Evolutionary conservation across 2,329 filamentous ascomycete genomes (phyloP), one percentile per base, ranked within the genome.

Genomic region (Colletotrichum camelliae): DNA sequence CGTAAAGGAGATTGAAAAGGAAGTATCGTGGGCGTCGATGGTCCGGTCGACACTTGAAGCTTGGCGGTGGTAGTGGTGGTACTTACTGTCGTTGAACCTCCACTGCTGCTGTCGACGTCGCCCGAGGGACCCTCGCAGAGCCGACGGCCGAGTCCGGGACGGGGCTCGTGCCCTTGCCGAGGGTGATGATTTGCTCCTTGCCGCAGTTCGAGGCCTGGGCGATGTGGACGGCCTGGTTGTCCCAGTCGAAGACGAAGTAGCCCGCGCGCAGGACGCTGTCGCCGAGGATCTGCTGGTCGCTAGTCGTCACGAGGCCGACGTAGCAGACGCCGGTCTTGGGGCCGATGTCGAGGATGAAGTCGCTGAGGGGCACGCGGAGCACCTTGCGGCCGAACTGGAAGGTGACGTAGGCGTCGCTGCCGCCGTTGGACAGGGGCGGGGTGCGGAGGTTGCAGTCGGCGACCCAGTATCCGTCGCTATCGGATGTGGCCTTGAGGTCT

Each of bases 331-430:
- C 79, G 62, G 83, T 78, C 15, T 24, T 13, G 18, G 76, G 74
- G 4, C 84, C 79, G 31, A 85, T 76, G 76, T 89, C 83, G 70
- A 90, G 84, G 78, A 91, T 86, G 65, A 91, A 89, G 77, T 91
- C 89, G 74, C 81, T 82, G 18, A 88, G 82, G 5, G 87, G 81
- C 16, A 89, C 87, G 10, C 79, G 81, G 33, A 91, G 82, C 7
- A 80, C 81, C 77, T 84, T 86, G 68, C 78, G 72, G 27, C 83
- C 83, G 52, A 91, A 90, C 48, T 83, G 84, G 74, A 91, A 91
- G 78, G 89, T 85, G 67, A 91, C 82, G 29, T 73, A 75, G 10
- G 70, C 33, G 35, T 75, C 70, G 57, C 27, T 58, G 13, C 84
- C 86, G 15, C 86, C 88, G 3, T 79, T 75, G 6, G 80, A 55